Evolutionary conservation across 2,329 filamentous ascomycete genomes (phyloP), one percentile per base, ranked within the genome.

Genomic region (Cyanodermella asteris): DNA sequence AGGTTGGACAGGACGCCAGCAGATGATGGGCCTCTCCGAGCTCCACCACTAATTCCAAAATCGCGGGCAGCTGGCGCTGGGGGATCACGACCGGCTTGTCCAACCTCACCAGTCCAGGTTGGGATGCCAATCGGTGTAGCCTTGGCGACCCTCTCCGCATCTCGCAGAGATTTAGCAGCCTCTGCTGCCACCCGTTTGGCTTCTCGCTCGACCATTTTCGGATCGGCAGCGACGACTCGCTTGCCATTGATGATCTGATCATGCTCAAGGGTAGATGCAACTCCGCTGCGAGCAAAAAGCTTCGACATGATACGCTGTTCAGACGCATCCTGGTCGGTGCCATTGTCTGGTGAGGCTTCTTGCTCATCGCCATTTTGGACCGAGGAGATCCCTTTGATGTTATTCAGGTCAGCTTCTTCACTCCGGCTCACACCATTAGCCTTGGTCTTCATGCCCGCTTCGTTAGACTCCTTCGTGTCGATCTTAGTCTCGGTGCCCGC

Each of bases 211-310:
- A 93, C 68, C 35, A 91, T 72, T 13, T 64, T 64, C 4, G 70
- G 69, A 39, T 91, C 77, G 0, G 80, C 75, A 32, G 68, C 62
- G 11, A 77, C 54, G 28, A 68, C 68, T 25, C 66, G 65, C 36
- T 69, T 73, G 19, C 74, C 74, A 36, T 72, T 76, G 38, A 94
- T 65, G 38, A 94, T 91, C 26, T 80, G 66, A 36, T 94, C 87
- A 43, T 97, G 87, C 38, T 93, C 78, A 22, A 93, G 65, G 0
- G 82, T 78, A n/a, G 75, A 81, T 39, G 91, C 81, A 2, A 94
- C 75, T 3, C 72, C 75, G 1, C 78, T 75, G 20, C 72, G 69
- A 1, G 81, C 72, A 43, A 94, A 91, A 27, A 97, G 80, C 25
- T 76, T 75, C 33, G 82, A 72, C 54, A 94, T 74, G 35, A 94